Percentiles rank a stretch among this genome's conserved stretches.
phyloP scores from a whole-genome alignment of 2,329 filamentous ascomycete species.

The Aspergillus sp. region DNA sequence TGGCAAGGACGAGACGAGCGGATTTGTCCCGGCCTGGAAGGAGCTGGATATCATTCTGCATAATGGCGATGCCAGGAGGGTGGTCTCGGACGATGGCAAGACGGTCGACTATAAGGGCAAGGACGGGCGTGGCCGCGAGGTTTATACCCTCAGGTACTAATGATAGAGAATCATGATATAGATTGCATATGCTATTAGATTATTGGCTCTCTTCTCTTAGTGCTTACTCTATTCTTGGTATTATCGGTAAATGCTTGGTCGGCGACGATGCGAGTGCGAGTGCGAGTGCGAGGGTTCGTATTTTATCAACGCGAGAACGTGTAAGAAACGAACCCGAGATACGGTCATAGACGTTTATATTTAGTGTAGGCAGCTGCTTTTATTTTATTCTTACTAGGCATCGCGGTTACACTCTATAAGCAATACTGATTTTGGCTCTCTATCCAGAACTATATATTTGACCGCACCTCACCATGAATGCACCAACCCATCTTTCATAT shows the following conservation, averaged over 20 bases:
- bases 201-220: no score
- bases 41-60: constrained; percentile 53
- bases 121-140: constrained; percentile 27
- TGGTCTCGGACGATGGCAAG: constrained; percentile 34
- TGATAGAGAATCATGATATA: background rate
- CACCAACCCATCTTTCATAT: background rate
- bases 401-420: background rate
- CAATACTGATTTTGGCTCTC: background rate
- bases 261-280: no score
- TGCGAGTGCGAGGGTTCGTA: background rate
- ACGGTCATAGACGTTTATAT: background rate
- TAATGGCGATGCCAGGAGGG: constrained; percentile 48
- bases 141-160: constrained; percentile 31
- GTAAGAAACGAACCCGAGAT: background rate
- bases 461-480: no score
- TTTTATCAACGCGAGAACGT: background rate
- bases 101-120: constrained; percentile 28
- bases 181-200: no score
- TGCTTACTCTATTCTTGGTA: background rate
- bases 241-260: background rate
- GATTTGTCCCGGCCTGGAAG: constrained; percentile 52
- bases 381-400: background rate
- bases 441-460: background rate
- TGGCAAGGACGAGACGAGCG: constrained; percentile 37
- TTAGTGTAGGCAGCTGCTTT: background rate